Conservation (phyloP, 208 protist genomes). For the Leishmania gerbilli region DNA sequence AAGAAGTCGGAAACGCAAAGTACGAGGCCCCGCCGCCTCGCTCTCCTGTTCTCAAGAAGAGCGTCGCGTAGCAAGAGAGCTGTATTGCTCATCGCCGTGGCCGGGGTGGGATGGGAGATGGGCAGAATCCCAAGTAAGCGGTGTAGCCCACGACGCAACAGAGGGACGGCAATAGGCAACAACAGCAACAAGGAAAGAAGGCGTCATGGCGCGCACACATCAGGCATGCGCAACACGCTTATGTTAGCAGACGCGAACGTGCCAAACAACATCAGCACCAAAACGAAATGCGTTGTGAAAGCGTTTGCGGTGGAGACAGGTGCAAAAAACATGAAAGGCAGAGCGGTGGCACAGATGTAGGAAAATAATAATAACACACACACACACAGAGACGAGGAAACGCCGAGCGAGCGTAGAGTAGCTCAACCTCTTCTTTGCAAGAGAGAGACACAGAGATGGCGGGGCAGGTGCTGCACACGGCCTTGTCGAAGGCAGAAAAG, state of each 20-base stretch:
- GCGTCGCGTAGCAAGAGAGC: not conserved
- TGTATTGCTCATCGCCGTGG: not conserved
- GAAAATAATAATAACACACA: not conserved
- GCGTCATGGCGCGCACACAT: not conserved
- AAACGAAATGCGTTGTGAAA: too few relatives aligned
- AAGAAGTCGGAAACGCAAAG: not conserved
- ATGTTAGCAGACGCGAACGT: too few relatives aligned
- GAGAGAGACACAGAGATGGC: not conserved
- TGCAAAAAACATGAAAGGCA: slow-evolving; percentile 17
- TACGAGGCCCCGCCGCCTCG: not conserved
- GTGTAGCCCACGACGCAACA: not conserved
- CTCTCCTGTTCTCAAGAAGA: not conserved
- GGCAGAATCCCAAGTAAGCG: not conserved
- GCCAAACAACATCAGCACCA: too few relatives aligned
- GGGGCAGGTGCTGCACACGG: not conserved
- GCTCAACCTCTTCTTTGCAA: not conserved
- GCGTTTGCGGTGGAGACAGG: not conserved
- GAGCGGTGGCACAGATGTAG: not conserved
- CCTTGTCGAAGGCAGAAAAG: not conserved
- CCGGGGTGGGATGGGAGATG: not conserved
- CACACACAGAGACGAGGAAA: not conserved
- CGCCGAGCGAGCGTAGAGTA: too few relatives aligned
- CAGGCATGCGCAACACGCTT: not conserved
- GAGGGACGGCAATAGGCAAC: not conserved
- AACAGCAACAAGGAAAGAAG: too few relatives aligned